Base-by-base conservation (phyloP, 305 asterid species). In the Solanum hybrid region DNA sequence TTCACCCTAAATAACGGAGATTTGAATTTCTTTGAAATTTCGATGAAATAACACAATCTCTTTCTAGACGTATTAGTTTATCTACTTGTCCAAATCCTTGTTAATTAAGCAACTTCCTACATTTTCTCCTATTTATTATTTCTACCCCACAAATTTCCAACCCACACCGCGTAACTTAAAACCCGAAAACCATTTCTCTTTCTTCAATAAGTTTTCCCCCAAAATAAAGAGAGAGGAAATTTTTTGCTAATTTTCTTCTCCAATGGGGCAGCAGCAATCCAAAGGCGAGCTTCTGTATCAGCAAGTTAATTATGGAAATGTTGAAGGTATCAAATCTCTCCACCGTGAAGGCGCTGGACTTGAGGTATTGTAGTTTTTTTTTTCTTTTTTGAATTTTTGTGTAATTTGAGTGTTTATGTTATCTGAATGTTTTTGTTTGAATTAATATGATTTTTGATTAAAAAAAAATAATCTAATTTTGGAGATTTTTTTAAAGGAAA, bases 251-350 rank as follows among this genome's bases (percentile, higher is more conserved):
- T 80, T 45, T 42, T 87, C 24, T 22, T 72, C 51, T 71, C 4
- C 13, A 84, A 97, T 97, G 99, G 99, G 99, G 78, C 97, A 91
- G 87, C 95, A 93, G 90, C 97, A 95, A 93, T 97, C 99, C 72
- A 97, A 94, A 90, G 99, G 91, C 88, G 96, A 95, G 90, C 90
- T 93, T 90, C 88, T 97, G 91, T 93, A 91, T 86, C 95, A 96
- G 92, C 97, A 95, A 90, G 99, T 95, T 60, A 96, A 89, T 91
- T 91, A 92, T 91, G 99, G 98, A 73, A 94, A 94, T 75, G 56
- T 89, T 40, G 97, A 96, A 89, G 96, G 97, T 87, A 96, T 97
- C 94, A 97, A 94, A 94, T 85, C 98, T 90, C 99, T 97, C 86
- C 95, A 91, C 38, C 90, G 91, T 4, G 96, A 96, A 87, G 99